Evolutionary conservation across 441 rosid species (phyloP).

Genomic region (Mallotus japonicus): DNA sequence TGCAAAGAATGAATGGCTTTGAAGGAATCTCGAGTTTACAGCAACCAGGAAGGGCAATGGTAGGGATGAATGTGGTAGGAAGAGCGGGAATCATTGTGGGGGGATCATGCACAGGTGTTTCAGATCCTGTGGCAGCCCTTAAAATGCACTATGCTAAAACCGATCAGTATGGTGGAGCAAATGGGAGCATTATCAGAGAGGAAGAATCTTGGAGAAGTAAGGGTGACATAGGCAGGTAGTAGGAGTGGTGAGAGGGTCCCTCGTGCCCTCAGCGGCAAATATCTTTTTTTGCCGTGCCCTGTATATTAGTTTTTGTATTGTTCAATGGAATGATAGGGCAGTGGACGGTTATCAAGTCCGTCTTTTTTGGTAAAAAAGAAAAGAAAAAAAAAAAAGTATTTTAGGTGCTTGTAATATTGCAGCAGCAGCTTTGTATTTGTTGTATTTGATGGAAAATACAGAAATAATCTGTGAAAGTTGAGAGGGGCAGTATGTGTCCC

Average conservation of each 20-base stretch:
- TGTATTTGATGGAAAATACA: conserved; percentile 53
- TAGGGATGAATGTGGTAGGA: conserved; percentile 47
- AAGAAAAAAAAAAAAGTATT: conserved; percentile 7
- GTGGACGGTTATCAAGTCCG: conserved; percentile 31
- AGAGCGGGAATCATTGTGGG: conserved; percentile 47
- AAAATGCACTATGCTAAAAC: conserved; percentile 51
- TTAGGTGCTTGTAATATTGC: conserved; percentile 44
- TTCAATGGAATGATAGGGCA: conserved; percentile 39
- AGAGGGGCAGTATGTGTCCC: neutral
- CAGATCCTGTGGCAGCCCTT: conserved; percentile 64
- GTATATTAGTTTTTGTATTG: conserved; percentile 61
- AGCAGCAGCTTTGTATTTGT: conserved; percentile 53
- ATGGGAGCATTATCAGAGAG: conserved; percentile 42
- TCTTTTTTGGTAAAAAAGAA: conserved; percentile 30
- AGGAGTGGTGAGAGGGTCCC: conserved; percentile 31
- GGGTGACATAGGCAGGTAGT: conserved; percentile 61
- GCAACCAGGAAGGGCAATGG: conserved; percentile 50
- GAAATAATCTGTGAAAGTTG: conserved; percentile 49
- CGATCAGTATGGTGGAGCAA: conserved; percentile 44
- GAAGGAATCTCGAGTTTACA: conserved; percentile 42
- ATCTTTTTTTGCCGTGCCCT: conserved; percentile 37
- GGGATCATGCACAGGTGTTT: conserved; percentile 40
- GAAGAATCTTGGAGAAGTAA: conserved; percentile 62
- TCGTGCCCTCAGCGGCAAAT: conserved; percentile 28
- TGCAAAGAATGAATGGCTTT: conserved; percentile 45